Base-by-base conservation (phyloP, 352 stramenopile genomes). In the Globisporangium heterothallicum region DNA sequence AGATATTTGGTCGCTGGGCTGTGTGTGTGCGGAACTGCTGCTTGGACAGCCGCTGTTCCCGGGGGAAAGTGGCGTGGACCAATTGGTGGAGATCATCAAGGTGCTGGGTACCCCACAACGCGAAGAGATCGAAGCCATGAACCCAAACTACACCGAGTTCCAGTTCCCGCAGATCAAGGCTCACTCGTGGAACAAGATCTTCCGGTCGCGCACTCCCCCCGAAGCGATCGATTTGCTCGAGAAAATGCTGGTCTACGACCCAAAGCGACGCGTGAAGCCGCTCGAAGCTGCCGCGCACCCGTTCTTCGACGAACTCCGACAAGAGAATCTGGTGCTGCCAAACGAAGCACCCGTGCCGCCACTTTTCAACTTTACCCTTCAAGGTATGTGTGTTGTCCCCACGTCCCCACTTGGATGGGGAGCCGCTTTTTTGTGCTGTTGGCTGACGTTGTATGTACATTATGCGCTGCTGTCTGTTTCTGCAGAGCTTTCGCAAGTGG, bases 71-170 rank as follows among this genome's bases (percentile, higher is more conserved):
- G 97, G 97, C 30, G 97, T 99, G 18, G 97, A 99, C 64, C 97
- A 99, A 72, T 77, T 99, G 30, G 97, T 99, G 6, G 97, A 99
- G 71, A 99, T 99, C 59, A 99, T 99, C 73, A 99, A 99, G 65
- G 86, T 99, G 14, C 73, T 99, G 16, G 97, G 97, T 30, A 99
- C 97, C 25, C 97, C 97, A 6, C 97, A 97, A 52, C 83, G 95
- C 36, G 95, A 99, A 66, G 95, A 99, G 72, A 99, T 99, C 40
- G 75, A 94, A 59, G 87, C 89, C 19, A 99, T 99, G 97, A 99
- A 99, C 70, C 96, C 95, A 6, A 99, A 98, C 68, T 99, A 99
- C 72, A 99, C 96, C 35, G 96, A 99, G 72, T 99, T 99, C 68
- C 98, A 99, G 70, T 99, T 99, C 65, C 97, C 97, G 24, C 95